phyloP scores from a whole-genome alignment of 2,329 filamentous ascomycete genomes.

The Tolypocladium amazonense region DNA sequence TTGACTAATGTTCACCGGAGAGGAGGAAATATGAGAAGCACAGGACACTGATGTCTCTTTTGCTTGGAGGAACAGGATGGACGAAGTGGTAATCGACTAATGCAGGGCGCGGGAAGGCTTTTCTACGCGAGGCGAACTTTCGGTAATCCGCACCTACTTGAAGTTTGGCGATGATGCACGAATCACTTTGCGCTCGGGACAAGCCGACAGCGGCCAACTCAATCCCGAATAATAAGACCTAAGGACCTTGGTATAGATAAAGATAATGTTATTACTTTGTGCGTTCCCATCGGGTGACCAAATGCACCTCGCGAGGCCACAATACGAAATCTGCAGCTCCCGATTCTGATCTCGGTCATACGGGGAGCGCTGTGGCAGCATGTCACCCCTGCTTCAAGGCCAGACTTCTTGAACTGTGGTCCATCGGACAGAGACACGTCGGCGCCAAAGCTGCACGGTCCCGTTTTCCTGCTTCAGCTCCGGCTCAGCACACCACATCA shows the following conservation, averaged over 20 bases:
- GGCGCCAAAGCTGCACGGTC: background rate
- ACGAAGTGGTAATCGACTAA: background rate
- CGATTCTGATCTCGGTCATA: too few relatives aligned
- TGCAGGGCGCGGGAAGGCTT: background rate
- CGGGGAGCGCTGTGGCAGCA: background rate
- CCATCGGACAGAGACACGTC: background rate
- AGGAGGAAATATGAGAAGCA: background rate
- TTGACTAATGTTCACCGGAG: background rate
- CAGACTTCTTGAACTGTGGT: background rate
- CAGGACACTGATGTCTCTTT: background rate
- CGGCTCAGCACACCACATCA: background rate
- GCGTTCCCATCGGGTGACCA: background rate
- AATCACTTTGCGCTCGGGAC: background rate
- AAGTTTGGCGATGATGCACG: background rate
- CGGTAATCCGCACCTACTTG: background rate
- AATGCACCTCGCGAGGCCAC: background rate
- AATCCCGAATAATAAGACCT: background rate
- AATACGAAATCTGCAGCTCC: background rate
- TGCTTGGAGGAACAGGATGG: background rate
- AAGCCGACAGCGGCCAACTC: background rate
- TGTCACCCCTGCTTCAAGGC: background rate
- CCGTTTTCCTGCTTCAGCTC: background rate
- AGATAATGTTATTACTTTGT: background rate
- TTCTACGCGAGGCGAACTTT: background rate
- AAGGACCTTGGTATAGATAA: background rate